phyloP scores from a whole-genome alignment of 2,329 filamentous ascomycete species.

The Epichloe sylvatica region DNA sequence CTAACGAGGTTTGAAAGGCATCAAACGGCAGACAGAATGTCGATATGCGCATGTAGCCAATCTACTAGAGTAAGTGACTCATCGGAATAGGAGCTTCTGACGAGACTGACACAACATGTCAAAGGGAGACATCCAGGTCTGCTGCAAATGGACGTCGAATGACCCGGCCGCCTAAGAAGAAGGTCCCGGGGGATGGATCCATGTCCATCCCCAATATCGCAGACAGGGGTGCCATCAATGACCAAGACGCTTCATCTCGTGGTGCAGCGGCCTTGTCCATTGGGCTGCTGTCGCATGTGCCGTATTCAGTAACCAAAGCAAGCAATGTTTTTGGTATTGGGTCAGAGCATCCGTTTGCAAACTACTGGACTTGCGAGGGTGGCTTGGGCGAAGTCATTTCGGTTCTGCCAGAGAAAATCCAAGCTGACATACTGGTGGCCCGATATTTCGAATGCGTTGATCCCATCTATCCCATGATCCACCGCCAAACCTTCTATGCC shows the following conservation, averaged over 20 bases:
- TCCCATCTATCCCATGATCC: conserved; percentile 68
- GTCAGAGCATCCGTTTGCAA: conserved; percentile 65
- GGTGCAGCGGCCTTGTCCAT: conserved; percentile 42
- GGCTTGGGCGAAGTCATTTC: conserved; percentile 62
- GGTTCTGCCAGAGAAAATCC: conserved; percentile 60
- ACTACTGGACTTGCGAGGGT: conserved; percentile 72
- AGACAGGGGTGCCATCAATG: conserved; percentile 35
- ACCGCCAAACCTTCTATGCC: conserved; percentile 59
- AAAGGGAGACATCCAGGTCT: conserved; percentile 43
- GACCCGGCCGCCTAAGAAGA: conserved; percentile 44
- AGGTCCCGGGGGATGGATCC: conserved; percentile 24
- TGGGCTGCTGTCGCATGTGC: conserved; percentile 56
- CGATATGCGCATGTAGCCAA: conserved; percentile 65
- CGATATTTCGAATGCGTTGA: conserved; percentile 60
- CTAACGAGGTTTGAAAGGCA: conserved; percentile 34
- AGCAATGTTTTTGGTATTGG: conserved; percentile 73
- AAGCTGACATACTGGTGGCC: conserved; percentile 55
- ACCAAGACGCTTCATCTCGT: conserved; percentile 30
- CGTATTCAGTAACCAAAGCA: conserved; percentile 54
- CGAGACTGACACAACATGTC: not conserved
- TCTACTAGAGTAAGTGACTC: conserved; percentile 53
- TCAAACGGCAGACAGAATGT: conserved; percentile 64
- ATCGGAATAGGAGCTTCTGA: conserved; percentile 1
- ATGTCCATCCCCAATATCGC: conserved; percentile 39
- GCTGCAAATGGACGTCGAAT: conserved; percentile 40